phyloP scores from a whole-genome alignment of 139 green algal species.

The Picochlorum sp. region DNA sequence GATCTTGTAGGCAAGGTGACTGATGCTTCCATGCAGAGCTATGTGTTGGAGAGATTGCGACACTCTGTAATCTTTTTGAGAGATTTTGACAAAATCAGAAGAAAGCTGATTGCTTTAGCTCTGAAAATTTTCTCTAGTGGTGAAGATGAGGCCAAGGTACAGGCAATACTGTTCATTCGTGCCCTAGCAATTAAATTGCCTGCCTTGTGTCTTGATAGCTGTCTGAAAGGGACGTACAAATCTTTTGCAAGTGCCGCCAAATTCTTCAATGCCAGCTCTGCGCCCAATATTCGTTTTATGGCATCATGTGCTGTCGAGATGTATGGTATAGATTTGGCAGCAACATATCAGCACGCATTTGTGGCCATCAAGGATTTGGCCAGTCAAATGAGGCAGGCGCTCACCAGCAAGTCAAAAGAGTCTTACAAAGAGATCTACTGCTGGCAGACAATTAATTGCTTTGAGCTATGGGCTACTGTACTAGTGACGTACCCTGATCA shows the following conservation, averaged over 20 bases:
- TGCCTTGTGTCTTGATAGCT: conserved; percentile 48
- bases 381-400: conserved; percentile 63
- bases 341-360: conserved; percentile 71
- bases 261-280: conserved; percentile 69
- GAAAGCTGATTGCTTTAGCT: conserved; percentile 60
- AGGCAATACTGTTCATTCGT: conserved; percentile 80
- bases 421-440: conserved; percentile 78
- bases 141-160: conserved; percentile 53
- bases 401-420: conserved; percentile 77
- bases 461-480: conserved; percentile 83
- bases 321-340: conserved; percentile 55
- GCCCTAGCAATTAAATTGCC: conserved; percentile 59
- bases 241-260: conserved; percentile 72
- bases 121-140: conserved; percentile 63
- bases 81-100: conserved; percentile 57
- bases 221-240: conserved; percentile 70
- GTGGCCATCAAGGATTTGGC: conserved; percentile 79
- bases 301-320: conserved; percentile 73
- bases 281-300: conserved; percentile 83
- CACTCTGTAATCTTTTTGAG: conserved; percentile 55
- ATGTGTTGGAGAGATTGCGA: conserved; percentile 67
- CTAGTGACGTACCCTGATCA: conserved; percentile 31
- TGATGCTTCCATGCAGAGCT: conserved; percentile 57
- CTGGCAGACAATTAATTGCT: conserved; percentile 80
- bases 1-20: conserved; percentile 45